Evolutionary conservation across 2,329 filamentous ascomycete genomes (phyloP), one percentile per base, ranked within the genome.

Genomic region (Ophiostoma quercus): DNA sequence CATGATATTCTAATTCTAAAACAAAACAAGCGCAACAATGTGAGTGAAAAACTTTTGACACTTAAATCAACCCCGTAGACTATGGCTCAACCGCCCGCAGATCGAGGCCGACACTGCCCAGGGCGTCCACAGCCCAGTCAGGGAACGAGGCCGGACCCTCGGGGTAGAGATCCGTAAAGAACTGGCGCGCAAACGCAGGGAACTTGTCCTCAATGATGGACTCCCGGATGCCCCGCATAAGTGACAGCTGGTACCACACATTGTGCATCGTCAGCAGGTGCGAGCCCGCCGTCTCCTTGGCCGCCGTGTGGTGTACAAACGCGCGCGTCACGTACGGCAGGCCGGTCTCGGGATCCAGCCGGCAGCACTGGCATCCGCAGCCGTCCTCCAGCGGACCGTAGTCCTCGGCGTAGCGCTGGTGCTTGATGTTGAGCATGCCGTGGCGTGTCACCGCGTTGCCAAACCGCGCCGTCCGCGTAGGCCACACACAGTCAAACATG

Each of bases 401-500:
- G 79, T 98, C 94, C 72, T 86, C 81, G 0, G 91, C 88, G 77
- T 88, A 97, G 63, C 84, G 83, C 34, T 89, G 86, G 77, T 94
- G 89, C 72, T 92, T 89, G 66, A 99, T 82, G 78, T 97, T 97
- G 65, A 97, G 81, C n/a, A 92, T 87, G 12, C 95, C 96, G 60
- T 83, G 76, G 70, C 87, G 86, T 2, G 94, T 97, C 71, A 99
- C 87, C 51, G 94, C 95, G 77, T 97, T 97, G 71, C 96, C 95
- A 77, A 99, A 99, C 43, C 95, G 88, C 77, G 95, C 95, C 47
- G 95, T 99, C 69, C 95, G 85, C 4, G 95, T 98, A 1, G 95
- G 96, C 95, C 95, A 99, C 7, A 99, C 95, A 77, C 96, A 99
- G 80, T 99, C 95, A 78, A 99, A 99, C 95, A 99, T 99, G 80